phyloP scores from a whole-genome alignment of 768 basidiomycete genomes.

The Pleurotus eryngii region DNA sequence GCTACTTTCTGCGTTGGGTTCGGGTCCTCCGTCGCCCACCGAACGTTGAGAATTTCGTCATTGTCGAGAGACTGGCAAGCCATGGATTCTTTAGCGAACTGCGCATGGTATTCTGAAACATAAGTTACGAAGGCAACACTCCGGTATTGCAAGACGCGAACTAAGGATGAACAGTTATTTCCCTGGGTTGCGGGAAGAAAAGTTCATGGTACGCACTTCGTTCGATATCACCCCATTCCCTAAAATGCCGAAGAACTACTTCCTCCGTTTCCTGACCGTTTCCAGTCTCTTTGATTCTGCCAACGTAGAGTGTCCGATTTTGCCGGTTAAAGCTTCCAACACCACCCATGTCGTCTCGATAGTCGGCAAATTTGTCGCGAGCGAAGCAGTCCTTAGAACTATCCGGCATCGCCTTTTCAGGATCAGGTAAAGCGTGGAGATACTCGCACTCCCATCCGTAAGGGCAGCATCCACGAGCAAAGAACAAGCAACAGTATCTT shows the following conservation, averaged over 20 bases:
- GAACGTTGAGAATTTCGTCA: slow-evolving; percentile 96
- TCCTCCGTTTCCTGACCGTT: slow-evolving; percentile 89
- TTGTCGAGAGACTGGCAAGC: slow-evolving; percentile 96
- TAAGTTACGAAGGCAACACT: slow-evolving; percentile 98
- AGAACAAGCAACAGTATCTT: slow-evolving; percentile 94
- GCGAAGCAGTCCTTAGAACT: slow-evolving; percentile 96
- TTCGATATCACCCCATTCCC: slow-evolving; percentile 93
- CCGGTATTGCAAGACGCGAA: slow-evolving; percentile 89
- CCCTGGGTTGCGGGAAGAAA: slow-evolving; percentile 21
- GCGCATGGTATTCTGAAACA: slow-evolving; percentile 76
- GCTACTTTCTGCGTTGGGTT: slow-evolving; percentile 87
- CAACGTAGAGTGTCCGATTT: slow-evolving; percentile 93
- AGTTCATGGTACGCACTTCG: slow-evolving; percentile 56
- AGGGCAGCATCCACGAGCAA: slow-evolving; percentile 93
- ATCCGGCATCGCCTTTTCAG: slow-evolving; percentile 70
- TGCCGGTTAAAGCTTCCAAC: slow-evolving; percentile 94
- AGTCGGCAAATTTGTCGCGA: slow-evolving; percentile 94
- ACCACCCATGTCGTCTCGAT: slow-evolving; percentile 99
- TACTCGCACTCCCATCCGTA: slow-evolving; percentile 99
- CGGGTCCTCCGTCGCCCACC: slow-evolving; percentile 99
- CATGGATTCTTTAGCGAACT: slow-evolving; percentile 99
- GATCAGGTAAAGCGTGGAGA: slow-evolving; percentile 83
- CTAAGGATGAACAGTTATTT: slow-evolving; percentile 32
- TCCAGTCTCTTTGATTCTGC: slow-evolving; percentile 90
- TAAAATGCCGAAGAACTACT: slow-evolving; percentile 87